Base-by-base conservation (phyloP, 2,329 filamentous ascomycete species). In the Colletotrichum limetticola region DNA sequence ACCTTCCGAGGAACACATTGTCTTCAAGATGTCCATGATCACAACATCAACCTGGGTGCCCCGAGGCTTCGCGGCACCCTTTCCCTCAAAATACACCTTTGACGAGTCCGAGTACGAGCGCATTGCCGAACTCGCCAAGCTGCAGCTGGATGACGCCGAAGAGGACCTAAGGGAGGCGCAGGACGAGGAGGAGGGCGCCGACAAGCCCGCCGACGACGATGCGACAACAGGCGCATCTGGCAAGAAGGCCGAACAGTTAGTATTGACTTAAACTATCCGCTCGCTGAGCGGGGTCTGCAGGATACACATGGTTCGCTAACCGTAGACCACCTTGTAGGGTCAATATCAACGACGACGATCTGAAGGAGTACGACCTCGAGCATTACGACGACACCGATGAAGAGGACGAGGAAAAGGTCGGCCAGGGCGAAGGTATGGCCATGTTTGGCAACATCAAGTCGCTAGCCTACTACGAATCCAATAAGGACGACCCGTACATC, bases 381-480 rank as follows among this genome's bases (percentile, higher is more conserved):
- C 92, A 98, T 83, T 99, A 99, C 82, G 97, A 99, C 78, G 93
- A 97, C 77, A 94, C 97, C 59, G 90, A 91, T 8, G 68, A 66
- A 49, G 88, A 90, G 35, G 90, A 94, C 19, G 82, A 80, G 22
- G 79, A 81, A 32, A 76, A 77, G 37, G 72, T 86, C 24, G 87
- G 86, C 26, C 83, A 84, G 22, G 91, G 90, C 62, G 92, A 94
- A 79, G 90, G 92, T 66, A 92, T 97, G 88, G 93, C 92, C 78
- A 98, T 98, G 90, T 98, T 99, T 81, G 95, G 95, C 79, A 98
- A 98, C 80, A 91, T 97, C 80, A 97, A 97, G 83, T 95, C 94
- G 35, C 87, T 99, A 30, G 94, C 95, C 16, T 99, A 98, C 84
- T 95, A 99, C 86, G 92, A 95, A 77, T 95, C 94, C 74, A 97